Evolutionary conservation across 1,284 basidiomycete genomes (phyloP).

Genomic region (Butyriboletus appendiculatus): DNA sequence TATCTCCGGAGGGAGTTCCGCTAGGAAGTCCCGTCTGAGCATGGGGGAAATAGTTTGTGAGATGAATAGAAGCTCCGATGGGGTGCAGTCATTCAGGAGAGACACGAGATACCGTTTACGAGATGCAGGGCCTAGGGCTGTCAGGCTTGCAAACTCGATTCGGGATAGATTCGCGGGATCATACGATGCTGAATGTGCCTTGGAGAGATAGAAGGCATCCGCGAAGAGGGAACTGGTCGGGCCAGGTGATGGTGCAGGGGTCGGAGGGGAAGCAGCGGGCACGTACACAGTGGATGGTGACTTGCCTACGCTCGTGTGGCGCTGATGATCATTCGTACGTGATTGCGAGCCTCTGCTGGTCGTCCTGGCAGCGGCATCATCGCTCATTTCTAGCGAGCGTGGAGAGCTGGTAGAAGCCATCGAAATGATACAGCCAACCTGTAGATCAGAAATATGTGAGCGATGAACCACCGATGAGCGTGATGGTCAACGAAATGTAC

Average conservation of each 20-base stretch:
- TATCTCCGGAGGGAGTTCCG: conserved; percentile 83
- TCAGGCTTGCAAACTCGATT: conserved; percentile 40
- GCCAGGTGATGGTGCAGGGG: conserved; percentile 66
- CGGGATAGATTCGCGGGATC: conserved; percentile 35
- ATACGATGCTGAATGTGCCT: conserved; percentile 15
- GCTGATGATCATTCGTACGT: conserved; percentile 17
- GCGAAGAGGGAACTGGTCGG: conserved; percentile 29
- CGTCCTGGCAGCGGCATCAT: conserved; percentile 13
- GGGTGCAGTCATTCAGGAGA: conserved; percentile 65
- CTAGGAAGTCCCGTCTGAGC: conserved; percentile 86
- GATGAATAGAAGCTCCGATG: conserved; percentile 79
- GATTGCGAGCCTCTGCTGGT: conserved; percentile 12
- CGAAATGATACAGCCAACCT: background rate
- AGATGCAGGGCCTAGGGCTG: conserved; percentile 37
- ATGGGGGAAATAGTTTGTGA: conserved; percentile 76
- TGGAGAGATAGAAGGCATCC: conserved; percentile 20
- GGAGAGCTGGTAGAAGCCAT: conserved; percentile 16
- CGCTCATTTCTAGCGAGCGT: conserved; percentile 4
- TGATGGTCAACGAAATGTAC: background rate
- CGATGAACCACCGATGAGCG: background rate
- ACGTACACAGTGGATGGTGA: conserved; percentile 46
- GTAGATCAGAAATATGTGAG: background rate
- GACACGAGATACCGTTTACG: conserved; percentile 65
- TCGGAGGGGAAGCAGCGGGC: conserved; percentile 64
- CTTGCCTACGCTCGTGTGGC: conserved; percentile 18